These are phyloP conservation scores for Pythium oligandrum DNA, from an alignment of 352 stramenopile species.

Conservation along the genomic window DNA sequence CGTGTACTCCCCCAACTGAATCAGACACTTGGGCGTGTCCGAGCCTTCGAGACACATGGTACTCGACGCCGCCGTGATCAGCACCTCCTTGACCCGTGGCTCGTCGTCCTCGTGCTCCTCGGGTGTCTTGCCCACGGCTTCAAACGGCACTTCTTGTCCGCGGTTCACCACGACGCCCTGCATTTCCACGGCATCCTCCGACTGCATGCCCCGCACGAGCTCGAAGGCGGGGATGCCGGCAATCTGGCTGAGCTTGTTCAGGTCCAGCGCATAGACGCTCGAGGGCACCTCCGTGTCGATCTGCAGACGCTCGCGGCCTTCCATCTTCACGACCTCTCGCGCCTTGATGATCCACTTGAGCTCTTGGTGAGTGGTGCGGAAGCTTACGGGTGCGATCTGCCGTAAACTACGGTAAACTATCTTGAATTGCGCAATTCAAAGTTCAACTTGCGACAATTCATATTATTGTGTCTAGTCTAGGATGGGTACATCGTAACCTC, in stretches of 20 bases:
- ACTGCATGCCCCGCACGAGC: conserved; percentile 69
- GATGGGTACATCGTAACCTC: too few relatives aligned
- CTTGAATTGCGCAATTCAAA: too few relatives aligned
- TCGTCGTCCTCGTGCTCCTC: conserved; percentile 9
- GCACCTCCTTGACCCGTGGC: conserved; percentile 56
- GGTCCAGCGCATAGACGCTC: conserved; percentile 69
- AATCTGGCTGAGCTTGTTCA: conserved; percentile 63
- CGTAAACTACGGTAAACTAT: too few relatives aligned
- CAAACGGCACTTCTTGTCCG: conserved; percentile 73
- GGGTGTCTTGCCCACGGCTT: conserved; percentile 59
- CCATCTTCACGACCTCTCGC: background rate
- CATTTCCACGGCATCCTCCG: conserved; percentile 71
- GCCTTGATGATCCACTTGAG: too few relatives aligned
- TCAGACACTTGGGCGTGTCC: conserved; percentile 77
- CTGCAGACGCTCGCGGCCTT: conserved; percentile 26
- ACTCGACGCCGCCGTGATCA: conserved; percentile 74
- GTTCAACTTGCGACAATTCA: too few relatives aligned
- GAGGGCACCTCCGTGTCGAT: conserved; percentile 78
- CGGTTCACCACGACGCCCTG: conserved; percentile 76
- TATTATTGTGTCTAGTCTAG: too few relatives aligned
- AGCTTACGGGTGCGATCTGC: too few relatives aligned
- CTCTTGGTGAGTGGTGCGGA: too few relatives aligned
- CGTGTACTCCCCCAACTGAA: conserved; percentile 70
- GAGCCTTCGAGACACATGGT: conserved; percentile 76
- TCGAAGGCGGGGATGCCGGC: conserved; percentile 58